Conservation (phyloP, 176 grass and related monocot species). For the Hsuehochloa calcarea region DNA sequence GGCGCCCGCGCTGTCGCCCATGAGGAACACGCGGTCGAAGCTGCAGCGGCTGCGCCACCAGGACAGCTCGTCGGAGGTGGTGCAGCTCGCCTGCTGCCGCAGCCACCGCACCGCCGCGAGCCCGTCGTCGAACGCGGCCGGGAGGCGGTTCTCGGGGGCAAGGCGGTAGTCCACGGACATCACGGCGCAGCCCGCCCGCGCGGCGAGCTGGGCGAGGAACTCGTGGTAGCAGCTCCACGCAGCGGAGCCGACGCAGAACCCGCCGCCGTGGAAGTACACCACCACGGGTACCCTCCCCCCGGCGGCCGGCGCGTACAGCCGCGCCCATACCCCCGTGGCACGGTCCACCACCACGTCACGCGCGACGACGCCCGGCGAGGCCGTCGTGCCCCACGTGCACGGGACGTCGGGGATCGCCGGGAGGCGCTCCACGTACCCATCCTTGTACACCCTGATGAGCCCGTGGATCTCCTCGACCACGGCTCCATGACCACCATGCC, state of each 20-base stretch:
- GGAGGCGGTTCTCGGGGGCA: slow-evolving; percentile 76
- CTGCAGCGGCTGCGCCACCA: slow-evolving; percentile 59
- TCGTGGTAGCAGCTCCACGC: slow-evolving; percentile 96
- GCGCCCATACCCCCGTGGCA: slow-evolving; percentile 58
- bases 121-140: slow-evolving; percentile 68
- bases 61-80: slow-evolving; percentile 31
- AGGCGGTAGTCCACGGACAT: slow-evolving; percentile 86
- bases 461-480: slow-evolving; percentile 85
- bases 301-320: slow-evolving; percentile 58
- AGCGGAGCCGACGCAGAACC: slow-evolving; percentile 86
- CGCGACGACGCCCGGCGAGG: slow-evolving; percentile 33
- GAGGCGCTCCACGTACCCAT: slow-evolving; percentile 74
- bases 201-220: slow-evolving; percentile 57
- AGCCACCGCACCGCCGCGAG: slow-evolving; percentile 61
- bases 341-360: slow-evolving; percentile 54
- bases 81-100: slow-evolving; percentile 44
- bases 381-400: slow-evolving; percentile 55
- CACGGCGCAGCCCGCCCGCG: slow-evolving; percentile 52
- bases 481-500: slow-evolving; percentile 39
- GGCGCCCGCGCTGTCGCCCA: slow-evolving; percentile 89
- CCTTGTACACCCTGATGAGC: slow-evolving; percentile 67
- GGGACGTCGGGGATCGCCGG: slow-evolving; percentile 62
- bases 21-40: slow-evolving; percentile 78
- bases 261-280: slow-evolving; percentile 96
- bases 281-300: slow-evolving; percentile 46